Conservation (phyloP, 768 basidiomycete species). For the Russula sp. region DNA sequence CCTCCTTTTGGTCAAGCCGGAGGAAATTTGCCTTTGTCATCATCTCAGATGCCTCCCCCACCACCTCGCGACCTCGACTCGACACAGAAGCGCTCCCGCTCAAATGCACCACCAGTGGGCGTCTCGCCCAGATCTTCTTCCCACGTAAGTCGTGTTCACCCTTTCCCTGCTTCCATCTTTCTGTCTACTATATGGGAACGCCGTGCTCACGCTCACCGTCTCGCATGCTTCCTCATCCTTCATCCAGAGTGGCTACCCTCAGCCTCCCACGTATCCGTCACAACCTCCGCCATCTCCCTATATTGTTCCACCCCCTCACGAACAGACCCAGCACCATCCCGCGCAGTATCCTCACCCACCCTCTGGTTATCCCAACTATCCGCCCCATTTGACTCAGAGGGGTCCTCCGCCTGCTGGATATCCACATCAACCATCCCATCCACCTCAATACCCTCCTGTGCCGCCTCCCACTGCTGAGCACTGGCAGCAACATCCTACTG, state of each 20-base stretch:
- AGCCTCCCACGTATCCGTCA: slow-evolving; percentile 32
- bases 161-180: slow-evolving; percentile 9
- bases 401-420: slow-evolving; percentile 22
- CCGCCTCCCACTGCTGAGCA: slow-evolving; percentile 17
- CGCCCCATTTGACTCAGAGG: slow-evolving; percentile 18
- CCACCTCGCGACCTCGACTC: slow-evolving; percentile 29
- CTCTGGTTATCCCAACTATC: slow-evolving; percentile 31
- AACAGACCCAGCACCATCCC: slow-evolving; percentile 37
- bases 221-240: slow-evolving; percentile 25
- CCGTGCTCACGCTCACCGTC: slow-evolving; percentile 7
- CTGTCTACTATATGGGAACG: background rate
- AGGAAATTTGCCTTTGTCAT: slow-evolving; percentile 17
- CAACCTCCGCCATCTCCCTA: slow-evolving; percentile 30
- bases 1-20: slow-evolving; percentile 40
- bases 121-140: slow-evolving; percentile 41
- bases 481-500: slow-evolving; percentile 19
- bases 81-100: slow-evolving; percentile 40
- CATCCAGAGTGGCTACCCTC: slow-evolving; percentile 24
- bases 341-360: slow-evolving; percentile 35
- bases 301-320: slow-evolving; percentile 38
- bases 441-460: slow-evolving; percentile 22
- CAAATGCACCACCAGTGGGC: slow-evolving; percentile 30
- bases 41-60: slow-evolving; percentile 21
- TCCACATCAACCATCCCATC: slow-evolving; percentile 24
- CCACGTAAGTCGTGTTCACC: slow-evolving; percentile 37